Base-by-base conservation (phyloP, 2,329 filamentous ascomycete species). In the Penicillium griseofulvum region DNA sequence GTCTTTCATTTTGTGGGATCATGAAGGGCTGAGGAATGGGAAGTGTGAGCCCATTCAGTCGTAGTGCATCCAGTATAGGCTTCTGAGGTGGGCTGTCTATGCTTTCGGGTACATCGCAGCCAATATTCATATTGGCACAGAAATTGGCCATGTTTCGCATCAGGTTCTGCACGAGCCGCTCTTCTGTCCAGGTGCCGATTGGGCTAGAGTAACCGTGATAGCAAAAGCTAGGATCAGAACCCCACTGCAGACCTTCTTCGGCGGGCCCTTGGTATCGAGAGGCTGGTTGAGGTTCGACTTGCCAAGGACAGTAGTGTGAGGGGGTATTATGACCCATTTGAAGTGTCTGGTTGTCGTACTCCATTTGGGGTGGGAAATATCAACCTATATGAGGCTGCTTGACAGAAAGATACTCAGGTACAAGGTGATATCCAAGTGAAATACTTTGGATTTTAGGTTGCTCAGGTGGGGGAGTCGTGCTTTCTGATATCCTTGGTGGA, bases 201-300 rank as follows among this genome's bases (percentile, higher is more conserved):
- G 62, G 62, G 8, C 49, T 50, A 2, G 62, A 63, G 24, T 61
- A 65, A n/a, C 62, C 61, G 34, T 65, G 62, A 29, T 58, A 65
- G 17, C 61, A 59, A 41, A 65, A 65, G 24, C 56, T 65, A 5
- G 62, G 62, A 41, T 65, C 62, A 1, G 62, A 63, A 14, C 62
- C 62, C 62, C 61, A 65, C 38, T 64, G 59, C 8, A 64, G 52
- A 11, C 54, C 61, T n/a, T 58, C 47, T 28, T 61, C 59, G 2
- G 43, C 16, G 8, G 59, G 57, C 29, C 28, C n/a, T 26, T 34
- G 48, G 8, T 47, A 19, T n/a, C 26, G 54, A 12, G 36, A 24
- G 24, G 44, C 54, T 16, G 31, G 47, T 36, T 57, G 55, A n/a
- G 49, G 37, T 8, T 41, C 29, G 28, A 24, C 41, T 37, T 49